These are phyloP conservation scores for Fraxinus dipetala DNA, from an alignment of 305 asterid species.

Conservation along the genomic window DNA sequence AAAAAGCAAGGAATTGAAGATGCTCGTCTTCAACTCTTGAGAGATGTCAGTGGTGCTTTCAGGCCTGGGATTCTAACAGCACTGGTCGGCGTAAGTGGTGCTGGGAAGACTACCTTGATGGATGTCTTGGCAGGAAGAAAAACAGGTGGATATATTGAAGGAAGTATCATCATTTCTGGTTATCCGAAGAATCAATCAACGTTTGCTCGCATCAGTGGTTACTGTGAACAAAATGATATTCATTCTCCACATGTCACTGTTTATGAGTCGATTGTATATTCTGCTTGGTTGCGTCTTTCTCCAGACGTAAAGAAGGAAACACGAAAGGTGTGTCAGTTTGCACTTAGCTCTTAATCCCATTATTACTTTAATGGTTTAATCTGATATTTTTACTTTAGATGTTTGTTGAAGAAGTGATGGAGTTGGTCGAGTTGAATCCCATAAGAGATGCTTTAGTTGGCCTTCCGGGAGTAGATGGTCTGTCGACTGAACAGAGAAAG, in stretches of 20 bases:
- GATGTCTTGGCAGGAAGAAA: conserved; percentile 54
- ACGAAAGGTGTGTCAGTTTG: conserved; percentile 15
- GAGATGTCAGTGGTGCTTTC: conserved; percentile 47
- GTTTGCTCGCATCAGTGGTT: conserved; percentile 49
- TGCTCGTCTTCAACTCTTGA: conserved; percentile 33
- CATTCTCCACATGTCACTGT: conserved; percentile 54
- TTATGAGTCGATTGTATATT: conserved; percentile 44
- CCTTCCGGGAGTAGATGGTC: conserved; percentile 48
- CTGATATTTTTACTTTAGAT: conserved; percentile 20
- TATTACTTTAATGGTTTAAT: not conserved
- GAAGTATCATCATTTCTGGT: conserved; percentile 43
- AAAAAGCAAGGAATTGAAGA: conserved; percentile 38
- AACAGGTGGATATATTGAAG: conserved; percentile 52
- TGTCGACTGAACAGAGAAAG: conserved; percentile 55
- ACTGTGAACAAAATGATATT: conserved; percentile 53
- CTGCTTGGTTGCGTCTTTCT: conserved; percentile 55
- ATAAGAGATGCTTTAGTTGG: conserved; percentile 43
- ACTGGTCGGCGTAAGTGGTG: conserved; percentile 52
- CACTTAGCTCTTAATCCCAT: not conserved
- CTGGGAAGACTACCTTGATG: conserved; percentile 57
- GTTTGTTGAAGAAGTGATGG: conserved; percentile 57
- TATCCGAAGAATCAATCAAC: conserved; percentile 45
- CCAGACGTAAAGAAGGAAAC: conserved; percentile 24
- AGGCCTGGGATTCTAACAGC: conserved; percentile 52
- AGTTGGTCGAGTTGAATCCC: conserved; percentile 40